A percentile compares a stretch with the other conserved stretches of the same genome.
Evolutionary conservation across 805 yeast genomes (phyloP).

Genomic region (Yarrowia sp.): DNA sequence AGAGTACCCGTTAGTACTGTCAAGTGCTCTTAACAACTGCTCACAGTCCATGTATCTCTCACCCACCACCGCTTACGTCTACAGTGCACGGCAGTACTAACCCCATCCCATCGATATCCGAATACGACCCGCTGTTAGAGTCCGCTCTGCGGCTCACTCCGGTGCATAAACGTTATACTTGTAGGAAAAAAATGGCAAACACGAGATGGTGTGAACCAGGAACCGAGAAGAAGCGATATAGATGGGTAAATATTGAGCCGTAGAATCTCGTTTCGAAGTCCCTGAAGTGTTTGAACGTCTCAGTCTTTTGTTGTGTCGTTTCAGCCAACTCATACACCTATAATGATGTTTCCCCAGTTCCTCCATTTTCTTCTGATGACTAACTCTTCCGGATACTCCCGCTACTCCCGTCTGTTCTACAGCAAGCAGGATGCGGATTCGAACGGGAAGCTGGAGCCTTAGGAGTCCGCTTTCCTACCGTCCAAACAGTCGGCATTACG

Average conservation of each 20-base stretch:
- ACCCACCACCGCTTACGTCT: too few relatives aligned
- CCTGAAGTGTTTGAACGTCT: too few relatives aligned
- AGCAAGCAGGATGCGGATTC: constrained; percentile 11
- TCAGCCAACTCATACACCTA: too few relatives aligned
- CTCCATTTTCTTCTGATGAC: neutral
- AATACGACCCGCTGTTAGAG: constrained; percentile 18
- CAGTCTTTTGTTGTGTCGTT: too few relatives aligned
- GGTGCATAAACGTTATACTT: constrained; percentile 8
- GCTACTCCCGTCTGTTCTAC: neutral
- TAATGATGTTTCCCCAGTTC: too few relatives aligned
- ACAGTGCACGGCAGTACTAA: neutral
- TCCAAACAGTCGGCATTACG: neutral
- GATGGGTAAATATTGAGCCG: too few relatives aligned
- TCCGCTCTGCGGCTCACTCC: neutral
- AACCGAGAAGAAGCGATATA: too few relatives aligned
- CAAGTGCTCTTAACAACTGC: too few relatives aligned
- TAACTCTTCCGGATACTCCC: neutral
- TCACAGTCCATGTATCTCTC: too few relatives aligned
- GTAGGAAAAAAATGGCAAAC: neutral
- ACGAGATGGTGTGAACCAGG: too few relatives aligned
- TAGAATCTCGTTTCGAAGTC: too few relatives aligned
- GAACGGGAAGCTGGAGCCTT: neutral
- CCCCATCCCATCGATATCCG: constrained; percentile 5
- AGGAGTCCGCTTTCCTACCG: neutral
- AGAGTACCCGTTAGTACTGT: too few relatives aligned